Conservation (phyloP, 176 grass and related monocot genomes). For the Dendrocalamus sinicus region DNA sequence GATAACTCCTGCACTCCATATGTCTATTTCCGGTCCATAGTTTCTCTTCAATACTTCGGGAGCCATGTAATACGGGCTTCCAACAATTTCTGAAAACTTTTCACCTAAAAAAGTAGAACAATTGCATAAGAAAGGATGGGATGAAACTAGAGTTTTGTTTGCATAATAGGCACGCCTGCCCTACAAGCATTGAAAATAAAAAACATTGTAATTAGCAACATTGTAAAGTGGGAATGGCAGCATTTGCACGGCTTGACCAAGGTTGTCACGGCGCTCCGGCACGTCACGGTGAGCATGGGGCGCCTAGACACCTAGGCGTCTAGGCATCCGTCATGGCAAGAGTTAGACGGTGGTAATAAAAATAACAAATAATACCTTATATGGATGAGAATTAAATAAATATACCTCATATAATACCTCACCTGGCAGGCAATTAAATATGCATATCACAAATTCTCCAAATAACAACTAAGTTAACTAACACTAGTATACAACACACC, state of each 20-base stretch:
- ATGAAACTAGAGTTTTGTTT: constrained; percentile 33
- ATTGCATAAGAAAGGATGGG: constrained; percentile 22
- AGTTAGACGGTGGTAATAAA: no score
- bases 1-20: constrained; percentile 99
- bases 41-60: constrained; percentile 97
- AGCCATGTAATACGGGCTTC: constrained; percentile 99
- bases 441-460: no score
- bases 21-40: constrained; percentile 98
- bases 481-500: no score
- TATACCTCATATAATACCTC: no score
- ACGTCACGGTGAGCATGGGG: no score
- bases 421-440: no score
- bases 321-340: no score
- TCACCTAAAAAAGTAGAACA: constrained; percentile 65
- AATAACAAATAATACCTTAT: no score
- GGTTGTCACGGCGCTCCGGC: no score
- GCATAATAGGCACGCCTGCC: background rate
- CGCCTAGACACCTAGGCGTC: no score
- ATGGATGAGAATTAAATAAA: no score
- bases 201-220: background rate
- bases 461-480: no score
- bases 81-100: constrained; percentile 98
- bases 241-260: background rate
- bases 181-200: constrained; percentile 9
- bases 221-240: background rate